phyloP scores from a whole-genome alignment of 2,329 filamentous ascomycete species.

The Botrytis byssoidea region DNA sequence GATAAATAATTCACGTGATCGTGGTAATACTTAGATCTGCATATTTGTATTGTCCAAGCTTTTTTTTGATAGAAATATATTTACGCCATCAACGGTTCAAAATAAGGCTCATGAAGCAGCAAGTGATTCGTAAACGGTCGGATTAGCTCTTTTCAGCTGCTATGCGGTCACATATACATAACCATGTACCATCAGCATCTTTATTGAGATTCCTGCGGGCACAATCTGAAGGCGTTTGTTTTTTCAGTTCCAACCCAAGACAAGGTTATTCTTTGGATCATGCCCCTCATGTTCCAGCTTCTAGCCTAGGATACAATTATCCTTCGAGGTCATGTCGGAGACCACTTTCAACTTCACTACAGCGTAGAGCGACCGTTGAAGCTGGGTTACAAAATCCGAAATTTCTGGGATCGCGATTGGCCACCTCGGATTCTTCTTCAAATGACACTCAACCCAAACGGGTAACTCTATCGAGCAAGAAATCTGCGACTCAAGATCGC shows the following conservation, averaged over 20 bases:
- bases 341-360: slow-evolving; percentile 28
- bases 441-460: slow-evolving; percentile 14
- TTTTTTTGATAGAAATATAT: slow-evolving; percentile 21
- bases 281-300: slow-evolving; percentile 25
- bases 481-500: slow-evolving; percentile 19
- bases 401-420: slow-evolving; percentile 31
- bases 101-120: slow-evolving; percentile 16
- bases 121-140: slow-evolving; percentile 17
- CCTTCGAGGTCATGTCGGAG: slow-evolving; percentile 25
- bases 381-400: slow-evolving; percentile 34
- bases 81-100: slow-evolving; percentile 6
- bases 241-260: slow-evolving; percentile 47
- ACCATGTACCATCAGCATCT: slow-evolving; percentile 48
- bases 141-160: slow-evolving; percentile 28
- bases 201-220: slow-evolving; percentile 72
- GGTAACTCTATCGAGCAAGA: slow-evolving; percentile 18
- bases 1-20: background rate
- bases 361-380: slow-evolving; percentile 28
- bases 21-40: background rate
- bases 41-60: slow-evolving; percentile 24
- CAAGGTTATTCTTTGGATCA: slow-evolving; percentile 34
- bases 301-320: slow-evolving; percentile 6
- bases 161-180: slow-evolving; percentile 38
- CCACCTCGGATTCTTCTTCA: slow-evolving; percentile 11
- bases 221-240: slow-evolving; percentile 61